Evolutionary conservation across 768 basidiomycete species (phyloP), one percentile per base, ranked within the genome.

Genomic region (Zangia roseola): DNA sequence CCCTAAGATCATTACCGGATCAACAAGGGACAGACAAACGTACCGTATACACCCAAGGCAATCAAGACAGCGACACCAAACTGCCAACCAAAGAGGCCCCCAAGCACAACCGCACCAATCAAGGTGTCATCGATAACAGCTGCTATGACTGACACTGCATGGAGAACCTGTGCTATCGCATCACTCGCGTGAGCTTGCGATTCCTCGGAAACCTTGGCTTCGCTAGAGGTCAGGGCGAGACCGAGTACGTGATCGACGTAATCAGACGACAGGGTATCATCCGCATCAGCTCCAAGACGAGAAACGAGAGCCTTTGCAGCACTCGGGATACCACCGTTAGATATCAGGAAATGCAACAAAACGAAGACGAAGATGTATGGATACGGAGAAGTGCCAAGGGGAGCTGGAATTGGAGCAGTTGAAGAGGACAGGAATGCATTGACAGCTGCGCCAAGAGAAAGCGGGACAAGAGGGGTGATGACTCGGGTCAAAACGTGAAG

Each of bases 211-310:
- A 91, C 72, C 88, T 93, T 40, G 84, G 78, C 46, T 78, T 85
- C 6, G 81, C 88, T 63, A 87, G 91, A 92, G 5, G 86, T 79
- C 54, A 94, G 83, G 2, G 89, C 90, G 5, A 97, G 80, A 52
- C 91, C 88, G 10, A 97, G 75, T 2, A 97, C 70, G 60, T 95
- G 94, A 51, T 93, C 82, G 69, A 89, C 91, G 10, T 91, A 87
- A 44, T 94, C 73, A 36, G 43, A 46, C 4, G 37, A 60, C 71
- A 50, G 54, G 79, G 81, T 80, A 59, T 85, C 72, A 62, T 94
- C 91, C 0, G 88, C 90, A 64, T 83, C 89, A 68, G 92, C 91
- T 80, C 92, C 88, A 36, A 98, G 87, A 2, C 92, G 90, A 2
- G 86, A 79, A 88, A 91, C 94, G 3, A 92, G 73, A 25, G 78